Evolutionary conservation across 148 eudicot genomes (phyloP).

Genomic region (Rhododendron vialii): DNA sequence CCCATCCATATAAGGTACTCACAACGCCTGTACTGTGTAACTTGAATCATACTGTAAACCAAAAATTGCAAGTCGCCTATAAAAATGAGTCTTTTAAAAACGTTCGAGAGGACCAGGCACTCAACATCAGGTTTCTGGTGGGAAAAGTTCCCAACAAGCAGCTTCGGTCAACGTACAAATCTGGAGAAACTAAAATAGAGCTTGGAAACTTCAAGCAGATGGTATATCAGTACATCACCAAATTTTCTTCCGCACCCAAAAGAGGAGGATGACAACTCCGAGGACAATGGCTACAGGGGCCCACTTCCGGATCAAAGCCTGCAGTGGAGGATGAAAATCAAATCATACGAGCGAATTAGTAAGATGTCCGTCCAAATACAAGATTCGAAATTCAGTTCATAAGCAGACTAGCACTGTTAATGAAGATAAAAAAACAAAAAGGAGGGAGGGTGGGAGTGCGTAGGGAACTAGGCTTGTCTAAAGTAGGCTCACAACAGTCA

Average conservation of each 20-base stretch:
- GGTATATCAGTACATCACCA: constrained; percentile 45
- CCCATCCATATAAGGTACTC: neutral
- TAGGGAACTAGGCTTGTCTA: neutral
- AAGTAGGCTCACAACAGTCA: neutral
- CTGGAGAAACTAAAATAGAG: neutral
- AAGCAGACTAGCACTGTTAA: neutral
- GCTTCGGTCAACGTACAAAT: neutral
- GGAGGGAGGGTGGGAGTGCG: neutral
- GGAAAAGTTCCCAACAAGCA: constrained; percentile 8
- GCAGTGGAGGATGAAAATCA: constrained; percentile 1
- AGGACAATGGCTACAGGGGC: constrained; percentile 86
- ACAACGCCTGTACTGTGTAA: neutral
- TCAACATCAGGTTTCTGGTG: neutral
- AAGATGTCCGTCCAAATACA: neutral
- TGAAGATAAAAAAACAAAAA: neutral
- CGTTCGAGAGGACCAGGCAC: neutral
- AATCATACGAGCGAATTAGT: neutral
- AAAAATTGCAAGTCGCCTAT: neutral
- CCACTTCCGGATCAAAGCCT: constrained; percentile 89
- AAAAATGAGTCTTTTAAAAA: neutral
- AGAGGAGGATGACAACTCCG: constrained; percentile 75
- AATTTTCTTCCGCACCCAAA: constrained; percentile 70
- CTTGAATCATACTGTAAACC: neutral
- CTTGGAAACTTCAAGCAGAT: neutral
- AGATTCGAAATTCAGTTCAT: neutral